These are phyloP conservation scores for Punica granatum DNA, from an alignment of 345 rosid genomes.

Conservation along the genomic window DNA sequence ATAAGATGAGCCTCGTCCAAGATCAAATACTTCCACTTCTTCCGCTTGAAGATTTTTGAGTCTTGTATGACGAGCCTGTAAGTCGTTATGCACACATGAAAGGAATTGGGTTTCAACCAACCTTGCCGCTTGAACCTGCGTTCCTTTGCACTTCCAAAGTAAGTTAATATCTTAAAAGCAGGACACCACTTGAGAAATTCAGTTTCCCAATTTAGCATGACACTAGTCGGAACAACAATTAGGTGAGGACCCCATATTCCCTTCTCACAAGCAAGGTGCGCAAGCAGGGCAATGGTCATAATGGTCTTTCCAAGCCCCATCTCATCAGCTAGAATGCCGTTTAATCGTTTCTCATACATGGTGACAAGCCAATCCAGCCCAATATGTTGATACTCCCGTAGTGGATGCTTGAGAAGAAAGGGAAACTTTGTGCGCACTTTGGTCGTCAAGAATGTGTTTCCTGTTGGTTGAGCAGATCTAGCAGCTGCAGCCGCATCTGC, in stretches of 20 bases:
- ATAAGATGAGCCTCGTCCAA: constrained; percentile 99
- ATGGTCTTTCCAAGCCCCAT: constrained; percentile 99
- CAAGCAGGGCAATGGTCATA: constrained; percentile 98
- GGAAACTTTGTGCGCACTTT: constrained; percentile 95
- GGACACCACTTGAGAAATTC: constrained; percentile 99
- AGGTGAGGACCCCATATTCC: constrained; percentile 99
- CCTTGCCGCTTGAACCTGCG: constrained; percentile 97
- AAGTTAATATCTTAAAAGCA: constrained; percentile 96
- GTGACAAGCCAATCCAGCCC: constrained; percentile 99
- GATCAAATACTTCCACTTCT: constrained; percentile 99
- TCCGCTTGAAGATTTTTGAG: constrained; percentile 93
- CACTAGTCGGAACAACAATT: constrained; percentile 99
- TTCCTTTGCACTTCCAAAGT: constrained; percentile 99
- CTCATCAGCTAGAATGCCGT: constrained; percentile 99
- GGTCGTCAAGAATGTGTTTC: constrained; percentile 90
- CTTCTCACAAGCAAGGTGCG: constrained; percentile 95
- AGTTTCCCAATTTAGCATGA: constrained; percentile 99
- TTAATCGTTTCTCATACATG: constrained; percentile 95
- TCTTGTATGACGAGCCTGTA: constrained; percentile 97
- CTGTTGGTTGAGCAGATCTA: constrained; percentile 98
- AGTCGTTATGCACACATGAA: constrained; percentile 96
- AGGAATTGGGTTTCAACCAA: constrained; percentile 93
- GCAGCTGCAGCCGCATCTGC: constrained; percentile 99
- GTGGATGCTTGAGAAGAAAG: constrained; percentile 90
- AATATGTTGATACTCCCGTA: constrained; percentile 99